Evolutionary conservation across 371 early-diverging fungal species (phyloP), one percentile per base, ranked within the genome.

Genomic region (Syncephalastrum sp.): DNA sequence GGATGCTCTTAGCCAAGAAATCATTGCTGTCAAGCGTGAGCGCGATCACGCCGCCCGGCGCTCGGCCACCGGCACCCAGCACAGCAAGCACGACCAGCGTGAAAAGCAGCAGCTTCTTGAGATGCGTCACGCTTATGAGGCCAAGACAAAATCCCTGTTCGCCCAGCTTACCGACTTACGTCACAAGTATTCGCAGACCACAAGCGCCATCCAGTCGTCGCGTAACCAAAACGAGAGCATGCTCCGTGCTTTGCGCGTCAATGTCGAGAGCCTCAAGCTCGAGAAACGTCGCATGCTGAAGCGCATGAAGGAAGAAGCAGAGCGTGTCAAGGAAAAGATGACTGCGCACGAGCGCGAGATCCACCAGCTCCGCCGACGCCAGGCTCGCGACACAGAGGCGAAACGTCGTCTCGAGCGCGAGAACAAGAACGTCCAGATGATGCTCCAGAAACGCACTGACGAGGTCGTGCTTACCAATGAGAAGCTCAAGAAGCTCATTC

Each of bases 241-340:
- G 55, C 53, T 86, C 3, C 74, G 80, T 23, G 72, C 74, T 0
- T 67, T 86, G 47, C 75, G 77, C 25, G 68, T 69, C 15, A 75
- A 77, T 47, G 75, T 87, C 10, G 85, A 87, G 59, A 77, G 73
- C 2, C 82, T 85, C 53, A 86, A 84, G 68, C 72, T 77, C 12
- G 93, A 93, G 64, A 91, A 92, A 61, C 60, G 79, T n/a, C 82
- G 86, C 3, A 88, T 91, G 85, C 64, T 90, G 60, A 88, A 86
- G 60, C 84, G 88, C 13, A 86, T 91, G 79, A 89, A 88, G 62
- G 84, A 85, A 44, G 90, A 91, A 58, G 82, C 85, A 3, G 78
- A 85, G 53, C 75, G 82, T 12, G 80, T 82, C 61, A 82, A 88
- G 53, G 89, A 87, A 21, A 68, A 85, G 53, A 73, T 83, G 19